phyloP scores from a whole-genome alignment of 805 yeast genomes.

The Zygoascus ofunaensis region DNA sequence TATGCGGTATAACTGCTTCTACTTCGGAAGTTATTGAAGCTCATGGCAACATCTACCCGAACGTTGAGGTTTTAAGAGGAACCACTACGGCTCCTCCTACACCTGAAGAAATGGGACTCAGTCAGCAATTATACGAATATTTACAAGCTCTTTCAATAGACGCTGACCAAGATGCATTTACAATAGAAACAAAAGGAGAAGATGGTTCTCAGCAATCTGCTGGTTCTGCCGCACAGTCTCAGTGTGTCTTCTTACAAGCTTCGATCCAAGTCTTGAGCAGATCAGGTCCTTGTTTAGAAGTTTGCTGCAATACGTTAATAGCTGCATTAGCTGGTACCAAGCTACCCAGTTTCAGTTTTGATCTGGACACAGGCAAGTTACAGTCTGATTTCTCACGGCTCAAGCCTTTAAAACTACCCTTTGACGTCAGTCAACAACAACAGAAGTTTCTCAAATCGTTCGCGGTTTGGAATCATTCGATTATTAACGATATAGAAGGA shows the following conservation, averaged over 20 bases:
- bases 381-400: slow-evolving; percentile 41
- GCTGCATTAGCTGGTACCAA: slow-evolving; percentile 50
- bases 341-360: slow-evolving; percentile 61
- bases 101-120: slow-evolving; percentile 20
- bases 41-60: slow-evolving; percentile 16
- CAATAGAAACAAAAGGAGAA: slow-evolving; percentile 31
- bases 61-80: slow-evolving; percentile 21
- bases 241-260: slow-evolving; percentile 54
- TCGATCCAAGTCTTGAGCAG: slow-evolving; percentile 69
- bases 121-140: slow-evolving; percentile 52
- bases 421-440: slow-evolving; percentile 24
- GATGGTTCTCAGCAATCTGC: slow-evolving; percentile 20
- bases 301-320: slow-evolving; percentile 60
- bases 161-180: slow-evolving; percentile 37
- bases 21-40: slow-evolving; percentile 11
- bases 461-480: slow-evolving; percentile 4
- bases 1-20: slow-evolving; percentile 36
- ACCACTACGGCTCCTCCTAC: slow-evolving; percentile 29
- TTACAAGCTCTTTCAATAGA: slow-evolving; percentile 34
- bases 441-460: not conserved
- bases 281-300: slow-evolving; percentile 72
- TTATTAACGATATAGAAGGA: slow-evolving; percentile 73
- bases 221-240: slow-evolving; percentile 24
- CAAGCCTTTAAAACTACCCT: slow-evolving; percentile 29
- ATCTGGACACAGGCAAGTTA: slow-evolving; percentile 42